Evolutionary conservation across 2,329 filamentous ascomycete genomes (phyloP).

Genomic region (Claviceps sp.): DNA sequence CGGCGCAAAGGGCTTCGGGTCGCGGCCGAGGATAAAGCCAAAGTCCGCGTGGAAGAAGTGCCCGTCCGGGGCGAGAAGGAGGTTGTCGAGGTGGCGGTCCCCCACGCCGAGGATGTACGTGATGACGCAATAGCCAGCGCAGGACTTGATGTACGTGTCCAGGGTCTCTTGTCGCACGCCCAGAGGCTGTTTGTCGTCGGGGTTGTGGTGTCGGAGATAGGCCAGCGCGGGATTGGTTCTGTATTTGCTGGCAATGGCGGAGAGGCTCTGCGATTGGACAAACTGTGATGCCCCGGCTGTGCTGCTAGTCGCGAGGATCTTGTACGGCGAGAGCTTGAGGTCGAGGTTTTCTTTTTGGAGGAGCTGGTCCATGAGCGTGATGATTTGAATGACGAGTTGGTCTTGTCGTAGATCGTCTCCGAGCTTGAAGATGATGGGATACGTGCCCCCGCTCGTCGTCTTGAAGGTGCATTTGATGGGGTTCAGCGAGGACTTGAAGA

Average conservation of each 20-base stretch:
- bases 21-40: conserved; percentile 91
- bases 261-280: conserved; percentile 72
- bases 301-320: conserved; percentile 85
- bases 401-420: conserved; percentile 94
- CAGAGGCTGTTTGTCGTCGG: conserved; percentile 66
- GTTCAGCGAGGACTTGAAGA: conserved; percentile 91
- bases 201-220: conserved; percentile 81
- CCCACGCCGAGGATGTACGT: conserved; percentile 95
- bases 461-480: conserved; percentile 87
- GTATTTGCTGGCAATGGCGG: conserved; percentile 72
- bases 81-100: conserved; percentile 89
- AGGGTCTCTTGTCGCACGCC: conserved; percentile 85
- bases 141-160: conserved; percentile 91
- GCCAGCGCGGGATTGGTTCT: conserved; percentile 60
- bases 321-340: conserved; percentile 88
- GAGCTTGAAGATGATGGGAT: conserved; percentile 93
- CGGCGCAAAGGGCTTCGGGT: conserved; percentile 93
- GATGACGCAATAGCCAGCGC: conserved; percentile 95
- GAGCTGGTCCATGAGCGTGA: conserved; percentile 93
- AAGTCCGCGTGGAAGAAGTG: conserved; percentile 99
- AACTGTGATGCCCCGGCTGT: conserved; percentile 89
- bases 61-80: conserved; percentile 76
- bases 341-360: conserved; percentile 94
- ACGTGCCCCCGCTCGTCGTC: conserved; percentile 61
- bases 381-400: conserved; percentile 92